Percentiles rank a stretch among this genome's conserved stretches.
Conservation (phyloP, 441 rosid genomes). For the Corymbia calophylla region DNA sequence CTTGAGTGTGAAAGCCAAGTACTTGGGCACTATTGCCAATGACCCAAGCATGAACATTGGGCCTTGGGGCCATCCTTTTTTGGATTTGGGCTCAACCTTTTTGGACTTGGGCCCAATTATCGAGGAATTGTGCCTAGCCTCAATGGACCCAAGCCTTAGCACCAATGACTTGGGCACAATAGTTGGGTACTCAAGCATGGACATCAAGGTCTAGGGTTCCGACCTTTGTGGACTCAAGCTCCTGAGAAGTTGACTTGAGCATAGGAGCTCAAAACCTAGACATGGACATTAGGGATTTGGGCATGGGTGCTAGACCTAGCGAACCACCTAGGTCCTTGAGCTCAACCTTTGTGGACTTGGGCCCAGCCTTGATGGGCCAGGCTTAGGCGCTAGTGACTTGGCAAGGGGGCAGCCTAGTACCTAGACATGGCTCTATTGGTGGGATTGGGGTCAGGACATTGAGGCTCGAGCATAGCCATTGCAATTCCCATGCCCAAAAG, state of each 20-base stretch:
- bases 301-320: neutral
- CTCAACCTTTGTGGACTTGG: neutral
- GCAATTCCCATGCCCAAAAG: neutral
- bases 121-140: neutral
- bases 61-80: neutral
- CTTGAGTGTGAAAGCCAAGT: neutral
- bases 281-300: neutral
- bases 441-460: neutral
- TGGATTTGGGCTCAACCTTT: neutral
- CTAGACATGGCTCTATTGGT: rapidly evolving
- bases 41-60: neutral
- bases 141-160: neutral
- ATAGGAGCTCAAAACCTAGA: neutral
- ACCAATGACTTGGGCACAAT: neutral
- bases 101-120: neutral
- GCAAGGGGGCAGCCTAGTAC: neutral
- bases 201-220: neutral
- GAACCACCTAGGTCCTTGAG: neutral
- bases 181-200: neutral
- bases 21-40: neutral
- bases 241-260: rapidly evolving
- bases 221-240: neutral
- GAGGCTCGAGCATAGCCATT: neutral
- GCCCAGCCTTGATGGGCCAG: neutral
- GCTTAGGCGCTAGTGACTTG: neutral